phyloP scores from a whole-genome alignment of 2,329 filamentous ascomycete species.

The Trichoderma sp. region DNA sequence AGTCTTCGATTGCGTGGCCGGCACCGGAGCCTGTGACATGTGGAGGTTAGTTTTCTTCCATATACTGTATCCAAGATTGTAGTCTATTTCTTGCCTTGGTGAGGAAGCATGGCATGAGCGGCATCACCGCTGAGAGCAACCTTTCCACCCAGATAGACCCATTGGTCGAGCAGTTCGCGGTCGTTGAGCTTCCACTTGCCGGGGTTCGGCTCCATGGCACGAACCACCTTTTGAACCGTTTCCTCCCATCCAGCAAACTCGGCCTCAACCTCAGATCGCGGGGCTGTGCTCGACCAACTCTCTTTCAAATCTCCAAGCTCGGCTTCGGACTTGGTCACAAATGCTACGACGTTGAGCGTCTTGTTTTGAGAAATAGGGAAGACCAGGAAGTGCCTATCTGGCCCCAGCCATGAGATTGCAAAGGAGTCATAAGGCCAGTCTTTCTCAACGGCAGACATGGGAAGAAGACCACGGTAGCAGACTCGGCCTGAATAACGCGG shows the following conservation, averaged over 20 bases:
- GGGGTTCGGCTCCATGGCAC: background rate
- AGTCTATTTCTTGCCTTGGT: conserved; percentile 3
- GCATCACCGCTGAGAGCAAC: conserved; percentile 6
- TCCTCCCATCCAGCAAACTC: conserved; percentile 12
- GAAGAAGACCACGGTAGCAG: conserved; percentile 7
- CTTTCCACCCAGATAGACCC: background rate
- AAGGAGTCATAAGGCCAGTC: conserved; percentile 10
- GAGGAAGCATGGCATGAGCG: conserved; percentile 14
- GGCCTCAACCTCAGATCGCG: conserved; percentile 1
- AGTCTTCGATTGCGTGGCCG: conserved; percentile 15
- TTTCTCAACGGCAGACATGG: background rate
- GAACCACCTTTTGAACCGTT: conserved; percentile 10
- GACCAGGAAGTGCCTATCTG: conserved; percentile 5
- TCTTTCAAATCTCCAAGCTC: background rate
- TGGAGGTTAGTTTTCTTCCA: background rate
- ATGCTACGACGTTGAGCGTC: conserved; percentile 6
- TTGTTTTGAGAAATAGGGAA: conserved; percentile 15
- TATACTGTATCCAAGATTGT: background rate
- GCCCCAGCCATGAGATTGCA: conserved; percentile 3
- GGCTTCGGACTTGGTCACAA: background rate
- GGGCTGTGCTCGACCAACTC: conserved; percentile 7
- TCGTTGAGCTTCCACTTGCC: conserved; percentile 16
- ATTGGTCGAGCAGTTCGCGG: conserved; percentile 3
- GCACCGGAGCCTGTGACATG: background rate
- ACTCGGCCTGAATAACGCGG: conserved; percentile 6